These are phyloP conservation scores for Dysphania ambrosioides DNA, from an alignment of 148 eudicot genomes.

Conservation along the genomic window DNA sequence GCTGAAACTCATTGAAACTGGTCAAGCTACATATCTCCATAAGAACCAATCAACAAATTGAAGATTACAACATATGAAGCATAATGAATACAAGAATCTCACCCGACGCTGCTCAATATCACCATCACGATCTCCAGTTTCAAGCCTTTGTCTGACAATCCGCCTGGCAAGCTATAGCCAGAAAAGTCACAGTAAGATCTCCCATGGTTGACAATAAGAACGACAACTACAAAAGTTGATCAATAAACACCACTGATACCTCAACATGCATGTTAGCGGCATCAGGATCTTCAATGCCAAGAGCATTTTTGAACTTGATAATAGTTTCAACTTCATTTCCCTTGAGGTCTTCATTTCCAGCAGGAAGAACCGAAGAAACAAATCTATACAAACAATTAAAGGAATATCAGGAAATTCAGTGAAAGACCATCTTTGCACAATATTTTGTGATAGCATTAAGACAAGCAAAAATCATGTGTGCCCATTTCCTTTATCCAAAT, in stretches of 20 bases:
- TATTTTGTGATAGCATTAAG: neutral
- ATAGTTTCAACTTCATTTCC: conserved; percentile 84
- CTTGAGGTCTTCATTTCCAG: conserved; percentile 73
- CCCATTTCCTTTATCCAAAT: neutral
- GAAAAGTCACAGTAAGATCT: neutral
- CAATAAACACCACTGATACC: conserved; percentile 36
- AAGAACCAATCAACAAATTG: neutral
- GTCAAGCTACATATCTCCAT: conserved; percentile 46
- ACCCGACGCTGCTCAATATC: conserved; percentile 91
- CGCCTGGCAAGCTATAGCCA: conserved; percentile 75
- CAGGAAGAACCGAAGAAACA: conserved; percentile 70
- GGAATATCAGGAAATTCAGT: neutral
- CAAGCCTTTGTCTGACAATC: conserved; percentile 85
- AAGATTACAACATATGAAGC: conserved; percentile 1
- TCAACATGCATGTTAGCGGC: conserved; percentile 98
- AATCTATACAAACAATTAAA: conserved; percentile 41
- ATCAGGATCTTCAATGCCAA: conserved; percentile 98
- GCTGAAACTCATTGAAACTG: conserved; percentile 47
- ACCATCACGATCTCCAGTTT: conserved; percentile 89
- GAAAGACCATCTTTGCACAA: neutral
- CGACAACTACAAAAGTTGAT: neutral
- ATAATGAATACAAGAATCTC: conserved; percentile 24
- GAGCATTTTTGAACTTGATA: conserved; percentile 59
- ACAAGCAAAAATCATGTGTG: neutral
- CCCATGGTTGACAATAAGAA: neutral